Conservation (phyloP, 1,139 yeast genomes). For the Candida smagusa region DNA sequence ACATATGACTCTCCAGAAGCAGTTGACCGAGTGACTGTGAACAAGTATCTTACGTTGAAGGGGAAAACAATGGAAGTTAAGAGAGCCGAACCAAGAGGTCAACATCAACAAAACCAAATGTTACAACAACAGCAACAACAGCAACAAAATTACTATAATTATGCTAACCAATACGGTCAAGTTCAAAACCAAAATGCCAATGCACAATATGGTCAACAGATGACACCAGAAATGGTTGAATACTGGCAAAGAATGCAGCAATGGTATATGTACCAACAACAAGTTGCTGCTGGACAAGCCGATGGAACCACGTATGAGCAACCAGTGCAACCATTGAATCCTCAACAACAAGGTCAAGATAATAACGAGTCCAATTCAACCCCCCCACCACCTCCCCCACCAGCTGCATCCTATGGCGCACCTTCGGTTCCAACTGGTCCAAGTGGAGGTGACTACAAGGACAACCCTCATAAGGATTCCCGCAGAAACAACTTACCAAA, state of each 20-base stretch:
- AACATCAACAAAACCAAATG: slow-evolving; percentile 40
- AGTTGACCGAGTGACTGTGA: slow-evolving; percentile 85
- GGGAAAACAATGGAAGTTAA: slow-evolving; percentile 94
- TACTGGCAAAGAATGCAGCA: slow-evolving; percentile 87
- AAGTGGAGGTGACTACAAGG: neutral
- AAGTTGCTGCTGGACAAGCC: slow-evolving; percentile 28
- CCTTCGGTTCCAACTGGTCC: slow-evolving; percentile 3
- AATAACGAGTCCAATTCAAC: slow-evolving; percentile 11
- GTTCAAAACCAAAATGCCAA: slow-evolving; percentile 22
- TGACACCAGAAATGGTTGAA: slow-evolving; percentile 83
- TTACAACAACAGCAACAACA: slow-evolving; percentile 38
- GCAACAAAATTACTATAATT: slow-evolving; percentile 20
- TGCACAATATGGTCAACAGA: slow-evolving; percentile 30
- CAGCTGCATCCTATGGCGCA: neutral
- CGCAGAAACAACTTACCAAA: slow-evolving; percentile 38
- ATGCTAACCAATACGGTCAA: slow-evolving; percentile 39
- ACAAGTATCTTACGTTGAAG: slow-evolving; percentile 77
- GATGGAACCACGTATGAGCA: slow-evolving; percentile 22
- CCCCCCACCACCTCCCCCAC: slow-evolving; percentile 4
- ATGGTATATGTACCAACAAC: slow-evolving; percentile 65
- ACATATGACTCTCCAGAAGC: slow-evolving; percentile 96
- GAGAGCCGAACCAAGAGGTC: slow-evolving; percentile 92
- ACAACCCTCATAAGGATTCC: slow-evolving; percentile 19
- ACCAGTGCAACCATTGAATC: slow-evolving; percentile 52
- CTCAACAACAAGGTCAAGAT: slow-evolving; percentile 44